Base-by-base conservation (phyloP, 495 filamentous ascomycete genomes). In the Paragyromitra xinjiangensis region DNA sequence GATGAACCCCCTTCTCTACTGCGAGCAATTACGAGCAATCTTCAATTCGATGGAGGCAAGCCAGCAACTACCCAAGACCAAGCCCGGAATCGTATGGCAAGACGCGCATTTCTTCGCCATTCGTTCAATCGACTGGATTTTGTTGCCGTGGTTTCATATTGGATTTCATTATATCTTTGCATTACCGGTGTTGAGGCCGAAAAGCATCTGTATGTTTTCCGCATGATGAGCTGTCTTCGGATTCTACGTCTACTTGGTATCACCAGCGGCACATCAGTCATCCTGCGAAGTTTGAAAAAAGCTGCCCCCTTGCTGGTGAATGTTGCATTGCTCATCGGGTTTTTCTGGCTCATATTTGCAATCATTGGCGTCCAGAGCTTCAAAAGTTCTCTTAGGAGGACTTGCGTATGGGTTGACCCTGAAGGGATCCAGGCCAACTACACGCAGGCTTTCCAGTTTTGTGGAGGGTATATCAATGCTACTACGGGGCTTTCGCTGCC, bases 261-360 rank as follows among this genome's bases (percentile, higher is more conserved):
- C 50, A 98, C 95, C 1, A 94, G 93, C 77, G 95, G 95, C 69
- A 99, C 97, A 11, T 83, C 92, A 87, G 92, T 98, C 48, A 98
- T 99, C 82, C 87, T 98, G 44, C 88, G 93, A 82, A 98, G 95
- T 88, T 84, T 99, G 58, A 98, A 98, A 83, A 95, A 97, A 82
- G 94, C 95, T 3, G 93, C 94, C 0, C 95, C 95, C 16, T 86
- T 97, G 56, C 90, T 99, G n/a, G 90, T 96, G 48, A 92, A 97
- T 75, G 96, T 99, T 44, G 94, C 93, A 5, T 97, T 99, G 81
- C 86, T 99, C 16, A 96, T 99, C 82, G 90, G 93, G 34, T 99
- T 99, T 85, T 99, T 99, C 83, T 99, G 95, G 95, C 91, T 99
- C 55, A 86, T 99, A 7, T 99, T 99, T 84, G 96, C 95, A 39